Evolutionary conservation across 768 basidiomycete genomes (phyloP), one percentile per base, ranked within the genome.

Genomic region (Thelephora ganbajun): DNA sequence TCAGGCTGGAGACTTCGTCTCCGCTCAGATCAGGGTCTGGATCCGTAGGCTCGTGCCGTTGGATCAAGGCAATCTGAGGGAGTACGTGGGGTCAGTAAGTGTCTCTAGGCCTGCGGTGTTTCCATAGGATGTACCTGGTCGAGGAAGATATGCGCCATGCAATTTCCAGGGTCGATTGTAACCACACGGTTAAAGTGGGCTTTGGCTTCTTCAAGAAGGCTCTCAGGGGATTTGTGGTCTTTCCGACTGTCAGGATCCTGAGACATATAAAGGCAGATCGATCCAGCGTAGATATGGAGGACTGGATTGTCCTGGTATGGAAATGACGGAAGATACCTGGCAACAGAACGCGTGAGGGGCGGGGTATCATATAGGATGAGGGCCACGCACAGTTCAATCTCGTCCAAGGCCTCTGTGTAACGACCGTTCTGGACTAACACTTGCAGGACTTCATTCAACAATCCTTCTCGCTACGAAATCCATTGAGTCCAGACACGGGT

Each of bases 301-400:
- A 79, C 65, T 1, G 83, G 73, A 53, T 88, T 86, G 54, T 89
- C 83, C 57, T 80, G 81, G 66, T 80, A 94, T 2, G 92, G 92
- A 59, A 85, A 83, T 2, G 87, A 83, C 1, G 89, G 86, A 5
- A 94, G 71, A 60, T 87, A 93, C 20, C 90, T 90, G 52, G 37
- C 48, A 48, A 22, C 35, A 33, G 18, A 6, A 47, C 50, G 44
- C 42, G 42, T 44, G 3, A 18, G 35, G 39, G 42, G 20, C 6
- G 2, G 9, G 18, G 5, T 46, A 2, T 23, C 7, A 3, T 47
- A 35, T 18, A 33, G 11, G 18, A 16, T 42, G 43, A 33, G 33
- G 44, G 45, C 37, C 19, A 63, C 76, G 53, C 63, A 91, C 88
- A 92, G 70, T 58, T 92, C 87, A 11, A 94, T 66, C 59, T 96